Evolutionary conservation across 148 eudicot genomes (phyloP), one percentile per base, ranked within the genome.

Genomic region (Silene conica): DNA sequence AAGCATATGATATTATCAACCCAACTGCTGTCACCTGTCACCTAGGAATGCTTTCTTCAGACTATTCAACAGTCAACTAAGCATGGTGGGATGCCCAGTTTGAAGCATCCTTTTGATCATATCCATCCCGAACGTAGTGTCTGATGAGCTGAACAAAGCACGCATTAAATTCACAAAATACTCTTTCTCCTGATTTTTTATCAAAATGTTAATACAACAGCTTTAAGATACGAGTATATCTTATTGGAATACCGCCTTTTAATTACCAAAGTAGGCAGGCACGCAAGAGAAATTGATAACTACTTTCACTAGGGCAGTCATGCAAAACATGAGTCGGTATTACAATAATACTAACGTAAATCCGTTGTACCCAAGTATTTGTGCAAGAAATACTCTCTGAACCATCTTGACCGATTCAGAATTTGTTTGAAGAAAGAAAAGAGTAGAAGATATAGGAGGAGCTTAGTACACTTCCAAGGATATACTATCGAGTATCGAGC

Each of bases 81-180:
- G 97, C 97, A 95, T 95, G 76, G 92, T 87, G 19, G 98, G 98
- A 76, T 95, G 97, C 75, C 98, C 98, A 58, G 98, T 95, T 81
- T 95, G 98, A 67, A 95, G 98, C 96, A 95, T 92, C 88, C 98
- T 84, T 90, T 92, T 95, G 63, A 95, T 80, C 87, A 95, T 90
- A 83, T 92, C 98, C 94, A 93, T 93, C 79, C 96, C 96, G 73
- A 95, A 94, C 23, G 97, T 89, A 52, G 89, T 90, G 83, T 92
- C 98, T 75, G 98, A 94, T 77, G 97, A 95, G 80, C 98, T 95
- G 80, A 73, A 84, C 20, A 67, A 80, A 46, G 15, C 50, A 65
- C 20, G 63, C n/a, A 69, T 41, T 23, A 61, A 13, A 62, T 69
- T 68, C 48, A 34, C 25, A n/a, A 22, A 52, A 61, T 66, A 26